These are phyloP conservation scores for Microdochium nivale DNA, from an alignment of 2,329 filamentous ascomycete species.

Conservation along the genomic window DNA sequence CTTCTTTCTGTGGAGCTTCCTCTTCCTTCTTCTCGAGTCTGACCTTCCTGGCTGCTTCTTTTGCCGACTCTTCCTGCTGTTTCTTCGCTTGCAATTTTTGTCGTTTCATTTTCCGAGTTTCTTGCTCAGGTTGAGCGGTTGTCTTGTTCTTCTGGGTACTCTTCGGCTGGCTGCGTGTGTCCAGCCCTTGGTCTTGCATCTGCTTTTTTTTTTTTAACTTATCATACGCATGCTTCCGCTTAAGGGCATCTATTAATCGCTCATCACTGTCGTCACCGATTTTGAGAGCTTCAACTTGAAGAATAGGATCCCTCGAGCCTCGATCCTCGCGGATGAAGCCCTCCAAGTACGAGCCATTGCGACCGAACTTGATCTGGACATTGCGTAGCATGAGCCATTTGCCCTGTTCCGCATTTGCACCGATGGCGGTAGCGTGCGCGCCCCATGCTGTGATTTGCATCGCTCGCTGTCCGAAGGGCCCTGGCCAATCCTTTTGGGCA, in stretches of 20 bases:
- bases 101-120: neutral
- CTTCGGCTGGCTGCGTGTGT: neutral
- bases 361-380: constrained; percentile 56
- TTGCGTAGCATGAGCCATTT: constrained; percentile 63
- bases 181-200: constrained; percentile 22
- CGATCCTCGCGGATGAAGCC: constrained; percentile 61
- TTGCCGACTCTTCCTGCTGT: constrained; percentile 4
- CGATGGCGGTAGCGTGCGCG: constrained; percentile 54
- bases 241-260: constrained; percentile 47
- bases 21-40: constrained; percentile 12
- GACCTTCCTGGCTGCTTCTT: neutral
- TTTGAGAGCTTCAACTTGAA: neutral
- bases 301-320: constrained; percentile 17
- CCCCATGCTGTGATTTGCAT: constrained; percentile 66
- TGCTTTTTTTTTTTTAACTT: constrained; percentile 12
- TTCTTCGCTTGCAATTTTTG: neutral
- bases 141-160: neutral
- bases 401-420: constrained; percentile 43
- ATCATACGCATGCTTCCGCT: constrained; percentile 58
- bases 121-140: neutral
- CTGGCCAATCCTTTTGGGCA: constrained; percentile 47
- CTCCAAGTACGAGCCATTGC: constrained; percentile 51
- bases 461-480: constrained; percentile 64
- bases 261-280: constrained; percentile 29
- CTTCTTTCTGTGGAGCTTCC: constrained; percentile 15